phyloP scores from a whole-genome alignment of 306 rosid genomes.

The Abrus pulchellus region DNA sequence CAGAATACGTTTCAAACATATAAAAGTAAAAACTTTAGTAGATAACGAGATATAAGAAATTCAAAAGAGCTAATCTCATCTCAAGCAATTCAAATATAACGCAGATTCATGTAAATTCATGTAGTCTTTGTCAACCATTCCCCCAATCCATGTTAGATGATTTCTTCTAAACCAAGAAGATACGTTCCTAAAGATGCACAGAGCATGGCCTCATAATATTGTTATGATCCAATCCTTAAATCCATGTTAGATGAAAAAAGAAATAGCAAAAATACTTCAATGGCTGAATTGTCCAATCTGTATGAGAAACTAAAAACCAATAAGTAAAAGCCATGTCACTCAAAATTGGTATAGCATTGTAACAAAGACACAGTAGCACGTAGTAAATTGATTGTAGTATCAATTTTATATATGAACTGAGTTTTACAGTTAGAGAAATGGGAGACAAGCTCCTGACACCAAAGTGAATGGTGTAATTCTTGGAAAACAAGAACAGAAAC shows the following conservation, averaged over 20 bases:
- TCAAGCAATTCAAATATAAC: slow-evolving; percentile 17
- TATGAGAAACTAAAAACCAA: background rate
- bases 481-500: too few relatives aligned
- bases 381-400: background rate
- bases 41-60: slow-evolving; percentile 25
- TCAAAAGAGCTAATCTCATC: slow-evolving; percentile 2
- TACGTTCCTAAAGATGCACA: too few relatives aligned
- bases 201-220: too few relatives aligned
- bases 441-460: too few relatives aligned
- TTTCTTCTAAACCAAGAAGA: too few relatives aligned
- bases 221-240: too few relatives aligned
- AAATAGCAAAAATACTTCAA: background rate
- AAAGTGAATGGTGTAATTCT: too few relatives aligned
- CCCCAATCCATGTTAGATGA: background rate
- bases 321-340: background rate
- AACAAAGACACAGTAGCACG: background rate
- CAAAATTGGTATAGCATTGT: background rate
- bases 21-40: background rate
- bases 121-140: background rate
- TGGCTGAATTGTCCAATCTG: background rate
- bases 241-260: background rate
- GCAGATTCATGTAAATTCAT: background rate
- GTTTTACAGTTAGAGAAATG: too few relatives aligned
- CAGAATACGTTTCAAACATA: background rate
- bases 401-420: background rate